Evolutionary conservation across 1,139 yeast species (phyloP), one percentile per base, ranked within the genome.

Genomic region (Hyphopichia buzzinii): DNA sequence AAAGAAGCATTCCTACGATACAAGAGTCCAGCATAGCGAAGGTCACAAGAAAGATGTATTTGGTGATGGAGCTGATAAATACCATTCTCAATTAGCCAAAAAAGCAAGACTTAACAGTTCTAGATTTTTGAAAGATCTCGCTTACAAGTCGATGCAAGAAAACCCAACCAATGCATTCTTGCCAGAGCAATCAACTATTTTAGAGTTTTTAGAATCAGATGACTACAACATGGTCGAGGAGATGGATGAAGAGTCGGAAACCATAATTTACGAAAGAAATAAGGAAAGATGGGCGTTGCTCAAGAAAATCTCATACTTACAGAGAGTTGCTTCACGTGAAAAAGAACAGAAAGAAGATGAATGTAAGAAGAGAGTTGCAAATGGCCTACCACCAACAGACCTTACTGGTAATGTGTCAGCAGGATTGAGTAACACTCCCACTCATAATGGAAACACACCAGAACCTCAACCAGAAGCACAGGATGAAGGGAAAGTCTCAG

Each of bases 1-100:
- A 54, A 90, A 90, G 64, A 79, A 82, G 39, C 77, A 81, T 39
- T 86, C 96, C 14, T 73, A 81, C 2, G 97, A 90, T 59, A 74
- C 88, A 1, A 75, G 97, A 52, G 82, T 90, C 30, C 83, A 82
- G 38, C 80, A 81, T 34, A 85, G 74, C 51, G 66, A 66, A 10
- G 61, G 57, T 16, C 97, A 90, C 54, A 64, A 69, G 39, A 64
- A 66, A 14, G 97, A 90, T 57, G 94, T 89, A 10, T 75, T 66
- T 8, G 97, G 97, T 6, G 67, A 68, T 22, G 96, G 96, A 6
- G 48, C 60, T 6, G 97, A 89, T 54, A 72, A 71, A 44, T 78
- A 74, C 65, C 69, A 71, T 39, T 50, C 67, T 14, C 67, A 70
- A 29, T 53, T 62, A 17, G 79, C 74, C 16, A 59, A 57, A 28